A percentile compares a stretch with the other conserved stretches of the same genome.
These are phyloP conservation scores for Coffea eugenioides DNA, from an alignment of 257 asterid species.

Conservation along the genomic window DNA sequence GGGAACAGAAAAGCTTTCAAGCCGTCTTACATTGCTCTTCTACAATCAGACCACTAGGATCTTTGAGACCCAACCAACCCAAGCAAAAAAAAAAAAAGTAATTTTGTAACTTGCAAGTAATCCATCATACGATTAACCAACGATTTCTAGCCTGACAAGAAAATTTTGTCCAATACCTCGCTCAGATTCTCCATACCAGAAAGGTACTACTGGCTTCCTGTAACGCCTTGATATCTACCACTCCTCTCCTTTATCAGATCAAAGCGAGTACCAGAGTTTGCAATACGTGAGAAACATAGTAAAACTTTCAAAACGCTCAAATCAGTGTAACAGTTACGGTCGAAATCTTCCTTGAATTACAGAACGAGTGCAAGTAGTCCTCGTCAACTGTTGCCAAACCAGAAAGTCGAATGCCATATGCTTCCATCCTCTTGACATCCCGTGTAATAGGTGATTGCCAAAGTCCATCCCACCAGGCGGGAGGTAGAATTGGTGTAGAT, in stretches of 20 bases:
- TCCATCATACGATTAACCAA: background rate
- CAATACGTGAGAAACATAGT: background rate
- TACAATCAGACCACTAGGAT: background rate
- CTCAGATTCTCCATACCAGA: background rate
- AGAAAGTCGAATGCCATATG: slow-evolving; percentile 68
- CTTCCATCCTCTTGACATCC: slow-evolving; percentile 66
- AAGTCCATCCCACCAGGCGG: slow-evolving; percentile 97
- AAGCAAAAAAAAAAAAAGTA: no score
- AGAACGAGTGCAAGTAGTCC: slow-evolving; percentile 40
- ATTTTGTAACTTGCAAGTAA: background rate
- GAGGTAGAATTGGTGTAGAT: slow-evolving; percentile 79
- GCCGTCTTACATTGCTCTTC: background rate
- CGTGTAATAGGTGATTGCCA: slow-evolving; percentile 98
- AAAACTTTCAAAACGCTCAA: slow-evolving; percentile 10
- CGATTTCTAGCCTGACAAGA: background rate
- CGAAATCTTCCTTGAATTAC: slow-evolving; percentile 41
- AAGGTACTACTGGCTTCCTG: background rate
- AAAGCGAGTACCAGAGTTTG: background rate
- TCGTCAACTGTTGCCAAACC: slow-evolving; percentile 68
- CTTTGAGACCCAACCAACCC: background rate
- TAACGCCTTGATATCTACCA: no score
- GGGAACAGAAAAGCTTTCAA: no score
- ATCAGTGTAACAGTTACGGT: slow-evolving; percentile 40
- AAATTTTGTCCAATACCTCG: background rate
- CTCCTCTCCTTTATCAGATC: background rate